These are phyloP conservation scores for Pyronema domesticum DNA, from an alignment of 495 filamentous ascomycete species.

Conservation along the genomic window DNA sequence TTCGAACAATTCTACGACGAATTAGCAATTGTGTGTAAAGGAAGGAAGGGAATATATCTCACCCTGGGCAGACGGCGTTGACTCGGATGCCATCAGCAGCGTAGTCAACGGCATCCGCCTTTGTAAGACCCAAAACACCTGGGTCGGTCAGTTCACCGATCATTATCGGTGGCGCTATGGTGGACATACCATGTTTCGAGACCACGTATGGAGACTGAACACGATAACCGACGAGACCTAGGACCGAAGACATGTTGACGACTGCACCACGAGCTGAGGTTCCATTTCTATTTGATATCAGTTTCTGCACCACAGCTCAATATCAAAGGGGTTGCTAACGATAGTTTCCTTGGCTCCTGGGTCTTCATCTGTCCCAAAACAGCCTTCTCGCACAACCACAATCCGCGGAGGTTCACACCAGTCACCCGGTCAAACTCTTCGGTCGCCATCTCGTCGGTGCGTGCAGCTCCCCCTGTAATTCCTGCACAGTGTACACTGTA, in stretches of 20 bases:
- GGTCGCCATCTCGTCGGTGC: neutral
- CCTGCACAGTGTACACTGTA: slow-evolving; percentile 27
- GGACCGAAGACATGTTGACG: too few relatives aligned
- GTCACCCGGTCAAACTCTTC: slow-evolving; percentile 4
- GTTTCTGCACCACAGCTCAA: neutral
- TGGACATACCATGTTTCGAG: slow-evolving; percentile 1
- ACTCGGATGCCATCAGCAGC: slow-evolving; percentile 3
- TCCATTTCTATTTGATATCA: neutral
- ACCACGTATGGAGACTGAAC: neutral
- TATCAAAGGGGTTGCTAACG: neutral
- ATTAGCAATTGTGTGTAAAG: too few relatives aligned
- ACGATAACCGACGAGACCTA: neutral
- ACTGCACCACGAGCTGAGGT: too few relatives aligned
- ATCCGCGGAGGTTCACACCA: slow-evolving; percentile 1
- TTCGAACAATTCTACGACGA: too few relatives aligned
- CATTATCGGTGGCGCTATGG: neutral
- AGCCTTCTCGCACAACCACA: slow-evolving; percentile 2
- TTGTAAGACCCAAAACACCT: slow-evolving; percentile 5
- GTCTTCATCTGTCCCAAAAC: slow-evolving; percentile 7
- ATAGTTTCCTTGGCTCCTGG: slow-evolving; percentile 1
- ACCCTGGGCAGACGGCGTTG: neutral
- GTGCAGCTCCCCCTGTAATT: neutral
- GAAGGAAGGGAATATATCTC: too few relatives aligned
- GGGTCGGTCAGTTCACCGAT: neutral
- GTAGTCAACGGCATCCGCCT: slow-evolving; percentile 4